A percentile compares a stretch with the other conserved stretches of the same genome.
Conservation (phyloP, 805 yeast genomes). For the Tetrapisispora nanseiensis region DNA sequence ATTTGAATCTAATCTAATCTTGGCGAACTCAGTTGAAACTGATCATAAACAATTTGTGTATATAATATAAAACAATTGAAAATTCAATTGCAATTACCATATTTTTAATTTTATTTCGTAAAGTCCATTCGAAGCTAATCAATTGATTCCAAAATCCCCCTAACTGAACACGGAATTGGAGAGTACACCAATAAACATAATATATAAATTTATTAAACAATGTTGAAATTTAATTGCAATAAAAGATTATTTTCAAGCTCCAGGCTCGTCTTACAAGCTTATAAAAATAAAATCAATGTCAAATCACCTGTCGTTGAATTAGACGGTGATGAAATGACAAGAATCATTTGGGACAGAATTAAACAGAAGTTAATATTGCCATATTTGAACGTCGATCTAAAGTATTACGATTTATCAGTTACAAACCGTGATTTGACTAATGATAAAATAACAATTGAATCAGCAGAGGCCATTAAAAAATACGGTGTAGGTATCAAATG, state of each 20-base stretch:
- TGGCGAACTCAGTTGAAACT: too few species aligned
- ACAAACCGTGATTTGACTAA: slow-evolving; percentile 59
- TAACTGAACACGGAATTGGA: too few species aligned
- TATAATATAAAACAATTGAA: too few species aligned
- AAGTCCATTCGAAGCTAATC: too few species aligned
- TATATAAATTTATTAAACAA: too few species aligned
- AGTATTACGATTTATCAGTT: slow-evolving; percentile 67
- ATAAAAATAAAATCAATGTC: slow-evolving; percentile 39
- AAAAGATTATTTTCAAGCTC: slow-evolving; percentile 1
- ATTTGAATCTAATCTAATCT: too few species aligned
- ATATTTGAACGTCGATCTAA: slow-evolving; percentile 60
- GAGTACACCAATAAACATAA: too few species aligned
- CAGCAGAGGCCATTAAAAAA: slow-evolving; percentile 64
- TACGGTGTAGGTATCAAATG: slow-evolving; percentile 77
- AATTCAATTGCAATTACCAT: too few species aligned
- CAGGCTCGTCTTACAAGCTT: not conserved
- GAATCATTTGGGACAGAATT: slow-evolving; percentile 73
- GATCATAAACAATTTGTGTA: too few species aligned
- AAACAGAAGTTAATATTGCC: slow-evolving; percentile 60
- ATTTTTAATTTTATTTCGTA: too few species aligned
- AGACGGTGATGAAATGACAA: slow-evolving; percentile 83
- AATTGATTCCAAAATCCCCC: too few species aligned
- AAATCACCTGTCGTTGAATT: slow-evolving; percentile 66
- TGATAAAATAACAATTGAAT: slow-evolving; percentile 67
- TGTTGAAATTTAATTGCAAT: not conserved